Evolutionary conservation across 345 rosid genomes (phyloP).

Genomic region (Iberis pinnata): DNA sequence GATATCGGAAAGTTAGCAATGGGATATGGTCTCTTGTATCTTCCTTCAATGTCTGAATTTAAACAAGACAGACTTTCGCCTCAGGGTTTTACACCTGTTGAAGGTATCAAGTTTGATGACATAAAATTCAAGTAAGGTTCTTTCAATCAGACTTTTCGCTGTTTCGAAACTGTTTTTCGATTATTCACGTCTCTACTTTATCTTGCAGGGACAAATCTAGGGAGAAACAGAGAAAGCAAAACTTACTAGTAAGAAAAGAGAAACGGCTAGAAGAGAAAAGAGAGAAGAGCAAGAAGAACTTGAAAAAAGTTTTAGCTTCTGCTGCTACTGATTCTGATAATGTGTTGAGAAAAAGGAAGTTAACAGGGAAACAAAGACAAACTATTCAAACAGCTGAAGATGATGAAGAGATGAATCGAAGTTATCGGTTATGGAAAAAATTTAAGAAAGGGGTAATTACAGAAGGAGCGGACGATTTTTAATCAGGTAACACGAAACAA

Average conservation of each 20-base stretch:
- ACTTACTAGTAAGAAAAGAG: conserved; percentile 57
- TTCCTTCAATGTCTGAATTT: conserved; percentile 83
- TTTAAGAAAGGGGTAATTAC: conserved; percentile 58
- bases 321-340: background rate
- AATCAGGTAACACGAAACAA: conserved; percentile 14
- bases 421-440: conserved; percentile 57
- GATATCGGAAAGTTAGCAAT: conserved; percentile 85
- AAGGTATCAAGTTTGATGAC: conserved; percentile 55
- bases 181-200: background rate
- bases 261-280: conserved; percentile 38
- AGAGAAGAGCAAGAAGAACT: conserved; percentile 38
- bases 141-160: background rate
- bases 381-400: conserved; percentile 70
- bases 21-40: conserved; percentile 87
- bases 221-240: conserved; percentile 75
- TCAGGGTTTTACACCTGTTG: conserved; percentile 57
- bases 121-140: conserved; percentile 60
- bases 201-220: conserved; percentile 64
- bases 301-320: conserved; percentile 22
- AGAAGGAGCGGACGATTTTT: too few relatives aligned
- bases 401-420: conserved; percentile 59
- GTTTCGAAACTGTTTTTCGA: too few relatives aligned
- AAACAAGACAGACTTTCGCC: conserved; percentile 70
- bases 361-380: conserved; percentile 79
- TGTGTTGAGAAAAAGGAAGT: conserved; percentile 68